Evolutionary conservation across 73 alveolate species (phyloP), one percentile per base, ranked within the genome.

Genomic region (Symbiodinium pilosum): DNA sequence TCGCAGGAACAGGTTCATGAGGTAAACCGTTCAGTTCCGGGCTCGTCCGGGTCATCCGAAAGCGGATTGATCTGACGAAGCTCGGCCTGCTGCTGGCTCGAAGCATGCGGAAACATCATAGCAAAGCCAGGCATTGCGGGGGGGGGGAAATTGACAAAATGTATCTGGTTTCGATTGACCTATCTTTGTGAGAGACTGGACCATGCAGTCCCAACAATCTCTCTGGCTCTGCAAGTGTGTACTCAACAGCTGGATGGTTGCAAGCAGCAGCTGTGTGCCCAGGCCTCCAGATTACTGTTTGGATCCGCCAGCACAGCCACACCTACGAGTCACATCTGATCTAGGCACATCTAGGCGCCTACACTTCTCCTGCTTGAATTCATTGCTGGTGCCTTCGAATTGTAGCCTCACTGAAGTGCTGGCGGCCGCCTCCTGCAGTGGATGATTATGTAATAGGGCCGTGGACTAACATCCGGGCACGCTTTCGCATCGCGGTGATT

Each of bases 391-490:
- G 41, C 81, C 81, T 64, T 64, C 81, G 81, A 64, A 64, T 38
- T 64, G 81, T 38, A 64, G 81, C 81, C 24, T 64, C 81, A 64
- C 81, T 3, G 81, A 64, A 64, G 81, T 64, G 81, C 81, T 64
- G 38, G 81, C 81, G 34, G 81, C 81, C 4, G 81, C 81, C 81
- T 64, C 81, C 81, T 64, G 81, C 81, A 64, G 39, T 64, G 38
- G 38, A 64, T 28, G 38, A 34, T 28, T 24, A 14, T 64, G 81
- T 28, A n/a, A 64, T 54, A 16, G 73, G 26, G 26, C 73, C 32
- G 73, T n/a, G 20, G 73, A 30, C 28, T n/a, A 6, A 16, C 73
- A 21, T 54, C 16, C 34, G 71, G 71, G 26, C n/a, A 30, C 73
- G 26, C 73, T 54, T 54, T 24, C 26, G 73, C n/a, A n/a, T n/a